Evolutionary conservation across 2,329 filamentous ascomycete species (phyloP).

Genomic region (Sclerotinia minor): DNA sequence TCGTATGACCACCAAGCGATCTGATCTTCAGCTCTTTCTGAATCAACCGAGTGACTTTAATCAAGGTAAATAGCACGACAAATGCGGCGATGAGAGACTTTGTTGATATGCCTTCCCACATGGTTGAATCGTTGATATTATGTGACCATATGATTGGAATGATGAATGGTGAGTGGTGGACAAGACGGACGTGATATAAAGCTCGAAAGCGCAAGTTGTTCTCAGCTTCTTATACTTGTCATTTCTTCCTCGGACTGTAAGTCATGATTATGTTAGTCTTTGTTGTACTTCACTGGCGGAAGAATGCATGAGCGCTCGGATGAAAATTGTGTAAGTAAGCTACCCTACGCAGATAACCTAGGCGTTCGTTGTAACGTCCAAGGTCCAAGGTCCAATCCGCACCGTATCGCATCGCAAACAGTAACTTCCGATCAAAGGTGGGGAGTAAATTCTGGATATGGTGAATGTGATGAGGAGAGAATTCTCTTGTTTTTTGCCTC

Average conservation of each 20-base stretch:
- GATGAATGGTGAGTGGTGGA: not conserved
- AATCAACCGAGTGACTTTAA: slow-evolving; percentile 42
- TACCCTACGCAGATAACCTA: slow-evolving; percentile 17
- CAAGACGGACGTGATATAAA: not conserved
- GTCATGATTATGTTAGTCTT: not conserved
- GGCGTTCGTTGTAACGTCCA: no score
- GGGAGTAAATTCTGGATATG: not conserved
- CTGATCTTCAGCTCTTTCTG: slow-evolving; percentile 49
- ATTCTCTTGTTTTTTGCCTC: not conserved
- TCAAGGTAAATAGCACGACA: slow-evolving; percentile 33
- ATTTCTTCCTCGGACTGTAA: not conserved
- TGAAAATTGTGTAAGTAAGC: slow-evolving; percentile 18
- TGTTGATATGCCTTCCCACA: slow-evolving; percentile 44
- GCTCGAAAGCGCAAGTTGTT: not conserved
- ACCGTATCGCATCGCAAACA: slow-evolving; percentile 25
- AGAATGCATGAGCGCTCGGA: not conserved
- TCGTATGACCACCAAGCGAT: slow-evolving; percentile 49
- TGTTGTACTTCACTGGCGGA: not conserved
- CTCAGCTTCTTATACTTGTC: not conserved
- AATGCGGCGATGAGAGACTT: slow-evolving; percentile 44
- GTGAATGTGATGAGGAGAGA: not conserved
- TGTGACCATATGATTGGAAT: not conserved
- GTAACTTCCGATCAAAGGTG: slow-evolving; percentile 24
- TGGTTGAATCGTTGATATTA: slow-evolving; percentile 18
- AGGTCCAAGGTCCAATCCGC: no score